phyloP scores from a whole-genome alignment of 2,329 filamentous ascomycete genomes.

The Lachnellula occidentalis region DNA sequence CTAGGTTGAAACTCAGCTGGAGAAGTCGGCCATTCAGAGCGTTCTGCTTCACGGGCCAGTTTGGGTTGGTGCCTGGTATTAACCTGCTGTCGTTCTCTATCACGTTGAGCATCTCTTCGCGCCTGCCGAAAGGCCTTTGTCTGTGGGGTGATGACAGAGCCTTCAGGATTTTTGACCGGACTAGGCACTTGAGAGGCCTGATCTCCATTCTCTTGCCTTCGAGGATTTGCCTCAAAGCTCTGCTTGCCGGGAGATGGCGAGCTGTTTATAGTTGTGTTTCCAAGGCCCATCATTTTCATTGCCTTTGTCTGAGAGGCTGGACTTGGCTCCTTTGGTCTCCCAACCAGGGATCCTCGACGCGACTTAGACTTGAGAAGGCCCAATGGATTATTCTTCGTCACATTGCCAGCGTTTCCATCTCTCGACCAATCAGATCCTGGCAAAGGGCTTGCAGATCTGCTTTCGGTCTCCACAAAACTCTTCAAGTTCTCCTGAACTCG shows the following conservation, averaged over 20 bases:
- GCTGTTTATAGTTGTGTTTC: slow-evolving; percentile 37
- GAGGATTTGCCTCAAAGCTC: slow-evolving; percentile 22
- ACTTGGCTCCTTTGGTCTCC: slow-evolving; percentile 37
- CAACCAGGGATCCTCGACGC: slow-evolving; percentile 60
- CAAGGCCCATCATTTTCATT: slow-evolving; percentile 57
- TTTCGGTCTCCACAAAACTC: slow-evolving; percentile 60
- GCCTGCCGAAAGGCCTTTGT: slow-evolving; percentile 29
- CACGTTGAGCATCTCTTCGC: slow-evolving; percentile 28
- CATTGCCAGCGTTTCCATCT: slow-evolving; percentile 17
- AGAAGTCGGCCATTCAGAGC: slow-evolving; percentile 14
- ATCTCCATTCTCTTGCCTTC: slow-evolving; percentile 26
- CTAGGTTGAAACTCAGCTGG: slow-evolving; percentile 9
- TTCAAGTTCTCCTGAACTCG: slow-evolving; percentile 69
- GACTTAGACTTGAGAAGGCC: slow-evolving; percentile 61
- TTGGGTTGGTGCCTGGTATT: slow-evolving; percentile 23
- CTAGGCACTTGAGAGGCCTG: slow-evolving; percentile 5
- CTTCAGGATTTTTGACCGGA: slow-evolving; percentile 7
- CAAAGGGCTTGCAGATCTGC: slow-evolving; percentile 32
- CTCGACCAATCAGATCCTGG: slow-evolving; percentile 33
- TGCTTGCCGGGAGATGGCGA: slow-evolving; percentile 37
- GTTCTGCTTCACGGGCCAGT: slow-evolving; percentile 10
- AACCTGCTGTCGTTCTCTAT: slow-evolving; percentile 28
- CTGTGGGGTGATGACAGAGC: slow-evolving; percentile 16
- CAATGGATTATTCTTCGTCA: slow-evolving; percentile 49
- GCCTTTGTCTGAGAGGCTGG: slow-evolving; percentile 42